Evolutionary conservation across 208 protist species (phyloP).

Genomic region (Blastocrithidia nonstop): DNA sequence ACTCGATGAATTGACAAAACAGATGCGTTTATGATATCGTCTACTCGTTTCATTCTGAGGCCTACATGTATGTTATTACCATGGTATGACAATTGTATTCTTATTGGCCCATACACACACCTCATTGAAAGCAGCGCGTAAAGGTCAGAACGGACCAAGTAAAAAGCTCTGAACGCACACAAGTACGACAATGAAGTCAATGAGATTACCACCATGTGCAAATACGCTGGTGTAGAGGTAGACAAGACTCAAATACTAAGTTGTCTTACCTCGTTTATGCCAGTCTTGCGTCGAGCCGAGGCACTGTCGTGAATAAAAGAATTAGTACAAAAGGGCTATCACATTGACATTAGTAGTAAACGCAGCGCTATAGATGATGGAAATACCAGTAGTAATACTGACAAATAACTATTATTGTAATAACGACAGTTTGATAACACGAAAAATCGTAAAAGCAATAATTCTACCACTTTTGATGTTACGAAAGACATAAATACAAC

Average conservation of each 20-base stretch:
- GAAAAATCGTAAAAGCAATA: too few relatives aligned
- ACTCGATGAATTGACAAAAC: neutral
- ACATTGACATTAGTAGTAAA: slow-evolving; percentile 14
- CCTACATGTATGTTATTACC: slow-evolving; percentile 43
- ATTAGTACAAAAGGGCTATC: slow-evolving; percentile 27
- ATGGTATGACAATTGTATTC: slow-evolving; percentile 52
- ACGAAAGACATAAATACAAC: too few relatives aligned
- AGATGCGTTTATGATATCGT: neutral
- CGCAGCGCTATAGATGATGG: too few relatives aligned
- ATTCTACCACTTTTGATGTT: too few relatives aligned
- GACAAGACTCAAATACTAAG: slow-evolving; percentile 31
- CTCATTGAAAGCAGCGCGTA: too few relatives aligned
- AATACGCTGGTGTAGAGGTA: slow-evolving; percentile 23
- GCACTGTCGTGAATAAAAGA: slow-evolving; percentile 23
- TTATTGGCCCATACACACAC: slow-evolving; percentile 59
- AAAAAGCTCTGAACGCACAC: too few relatives aligned
- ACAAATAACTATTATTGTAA: too few relatives aligned
- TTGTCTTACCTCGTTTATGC: slow-evolving; percentile 33
- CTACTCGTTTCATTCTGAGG: too few relatives aligned
- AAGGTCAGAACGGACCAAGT: too few relatives aligned
- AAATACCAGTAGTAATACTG: too few relatives aligned
- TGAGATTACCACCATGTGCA: slow-evolving; percentile 19
- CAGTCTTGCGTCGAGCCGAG: slow-evolving; percentile 13
- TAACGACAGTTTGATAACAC: too few relatives aligned
- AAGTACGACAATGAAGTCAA: slow-evolving; percentile 16